Evolutionary conservation across 805 yeast species (phyloP).

Genomic region (Suhomyces sp.): DNA sequence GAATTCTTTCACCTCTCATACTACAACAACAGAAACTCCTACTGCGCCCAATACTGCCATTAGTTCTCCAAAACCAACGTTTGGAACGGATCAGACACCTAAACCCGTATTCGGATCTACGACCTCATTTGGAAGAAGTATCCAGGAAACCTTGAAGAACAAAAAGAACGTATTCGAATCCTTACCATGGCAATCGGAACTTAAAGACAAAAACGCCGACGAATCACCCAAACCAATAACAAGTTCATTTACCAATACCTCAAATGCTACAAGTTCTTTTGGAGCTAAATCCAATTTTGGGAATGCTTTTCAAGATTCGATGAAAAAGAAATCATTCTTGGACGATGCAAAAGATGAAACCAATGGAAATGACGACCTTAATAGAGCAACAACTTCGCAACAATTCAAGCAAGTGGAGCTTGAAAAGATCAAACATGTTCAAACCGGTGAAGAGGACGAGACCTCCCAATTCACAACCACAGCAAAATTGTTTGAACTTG

Average conservation of each 20-base stretch:
- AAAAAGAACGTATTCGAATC: constrained; percentile 28
- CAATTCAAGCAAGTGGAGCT: constrained; percentile 60
- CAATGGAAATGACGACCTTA: constrained; percentile 14
- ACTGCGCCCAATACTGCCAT: constrained; percentile 12
- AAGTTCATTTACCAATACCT: constrained; percentile 1
- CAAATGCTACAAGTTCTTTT: constrained; percentile 29
- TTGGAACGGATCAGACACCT: constrained; percentile 6
- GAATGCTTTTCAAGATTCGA: constrained; percentile 55
- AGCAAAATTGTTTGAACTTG: constrained; percentile 76
- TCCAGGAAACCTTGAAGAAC: constrained; percentile 23
- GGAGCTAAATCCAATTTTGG: constrained; percentile 49
- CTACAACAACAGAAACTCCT: constrained; percentile 9
- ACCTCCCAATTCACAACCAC: constrained; percentile 62
- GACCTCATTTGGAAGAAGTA: constrained; percentile 37
- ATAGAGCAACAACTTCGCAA: constrained; percentile 21
- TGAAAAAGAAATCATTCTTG: constrained; percentile 57
- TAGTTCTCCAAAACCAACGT: constrained; percentile 10
- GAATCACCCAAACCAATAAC: background rate
- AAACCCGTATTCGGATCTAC: constrained; percentile 42
- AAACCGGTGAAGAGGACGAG: constrained; percentile 93
- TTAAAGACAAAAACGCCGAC: background rate
- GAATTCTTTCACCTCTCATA: constrained; percentile 8
- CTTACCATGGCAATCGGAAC: constrained; percentile 14
- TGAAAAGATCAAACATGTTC: constrained; percentile 51
- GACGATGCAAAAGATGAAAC: constrained; percentile 34